Evolutionary conservation across 2,329 filamentous ascomycete genomes (phyloP), one percentile per base, ranked within the genome.

Genomic region (Emergomyces africanus): DNA sequence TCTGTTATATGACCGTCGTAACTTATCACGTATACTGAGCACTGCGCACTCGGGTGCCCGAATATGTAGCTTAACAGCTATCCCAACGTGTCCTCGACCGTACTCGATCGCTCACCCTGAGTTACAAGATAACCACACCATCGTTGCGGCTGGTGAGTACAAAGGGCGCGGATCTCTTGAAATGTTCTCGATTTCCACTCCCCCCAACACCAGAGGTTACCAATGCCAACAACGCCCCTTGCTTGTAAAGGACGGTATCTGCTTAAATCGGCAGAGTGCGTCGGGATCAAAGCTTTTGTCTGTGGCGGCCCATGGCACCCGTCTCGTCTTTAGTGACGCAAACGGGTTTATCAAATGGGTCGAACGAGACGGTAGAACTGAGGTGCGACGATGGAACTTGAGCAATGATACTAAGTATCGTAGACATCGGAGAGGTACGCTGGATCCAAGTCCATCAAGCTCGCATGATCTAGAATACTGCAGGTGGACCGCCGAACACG

Each of bases 81-180:
- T 91, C 10, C 87, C 75, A 42, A 67, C 70, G 4, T 60, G 87
- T 0, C 81, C 83, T 14, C 68, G 64, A 61, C 74, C 86, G 23
- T 81, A 83, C n/a, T 64, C 71, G 4, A 66, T 67, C 44, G 66
- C 67, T 3, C 64, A 66, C 44, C 65, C 67, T 1, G 12, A 71
- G 78, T 58, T 79, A 81, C 59, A 79, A 79, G 63, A 76, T 83
- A 14, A 75, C 71, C 62, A 85, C 51, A 90, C 87, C 0, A 73
- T 96, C 30, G 81, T 96, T 57, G 89, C 90, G 2, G 89, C 88
- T 44, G 92, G 91, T 5, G 89, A 92, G 69, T 96, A 96, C 75
- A 95, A 94, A 66, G 89, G 87, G 37, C 91, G 94, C 71, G 92
- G 92, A 0, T 91, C 88, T 0, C 77, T 97, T 1, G 92, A 97